Evolutionary conservation across 2,329 filamentous ascomycete species (phyloP).

Genomic region (Alternaria consortialis): DNA sequence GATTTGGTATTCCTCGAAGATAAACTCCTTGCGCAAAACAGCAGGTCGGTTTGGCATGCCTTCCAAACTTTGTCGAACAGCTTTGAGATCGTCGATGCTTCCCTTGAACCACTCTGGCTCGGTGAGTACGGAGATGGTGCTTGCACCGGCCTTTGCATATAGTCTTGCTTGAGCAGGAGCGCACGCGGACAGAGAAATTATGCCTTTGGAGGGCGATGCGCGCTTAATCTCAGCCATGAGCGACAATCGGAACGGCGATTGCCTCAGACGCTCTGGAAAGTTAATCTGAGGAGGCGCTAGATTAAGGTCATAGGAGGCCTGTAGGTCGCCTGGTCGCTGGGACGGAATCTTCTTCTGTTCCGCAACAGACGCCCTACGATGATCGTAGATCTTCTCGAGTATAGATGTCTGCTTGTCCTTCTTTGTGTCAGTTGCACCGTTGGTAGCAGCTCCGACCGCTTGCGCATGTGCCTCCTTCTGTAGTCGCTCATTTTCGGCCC

Average conservation of each 20-base stretch:
- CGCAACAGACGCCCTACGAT: slow-evolving; percentile 77
- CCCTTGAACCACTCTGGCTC: slow-evolving; percentile 99
- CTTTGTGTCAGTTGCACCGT: slow-evolving; percentile 33
- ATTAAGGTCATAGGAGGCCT: slow-evolving; percentile 85
- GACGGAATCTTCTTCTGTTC: slow-evolving; percentile 87
- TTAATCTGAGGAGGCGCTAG: slow-evolving; percentile 84
- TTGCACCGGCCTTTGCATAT: slow-evolving; percentile 93
- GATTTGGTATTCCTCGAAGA: slow-evolving; percentile 98
- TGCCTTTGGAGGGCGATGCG: slow-evolving; percentile 93
- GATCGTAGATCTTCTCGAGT: slow-evolving; percentile 87
- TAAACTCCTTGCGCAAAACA: slow-evolving; percentile 92
- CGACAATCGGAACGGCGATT: slow-evolving; percentile 87
- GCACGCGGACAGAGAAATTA: slow-evolving; percentile 86
- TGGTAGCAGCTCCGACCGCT: slow-evolving; percentile 44
- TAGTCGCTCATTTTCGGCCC: slow-evolving; percentile 78
- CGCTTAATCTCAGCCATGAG: slow-evolving; percentile 98
- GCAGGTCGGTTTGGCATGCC: slow-evolving; percentile 93
- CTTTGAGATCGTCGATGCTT: slow-evolving; percentile 89
- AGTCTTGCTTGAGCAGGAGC: slow-evolving; percentile 89
- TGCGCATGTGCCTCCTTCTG: slow-evolving; percentile 46
- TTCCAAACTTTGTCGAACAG: slow-evolving; percentile 86
- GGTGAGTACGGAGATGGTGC: slow-evolving; percentile 97
- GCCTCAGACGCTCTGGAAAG: slow-evolving; percentile 79
- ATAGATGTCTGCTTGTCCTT: slow-evolving; percentile 79
- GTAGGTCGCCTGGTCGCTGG: slow-evolving; percentile 80